Evolutionary conservation across 1,284 basidiomycete species (phyloP).

Genomic region (Ganoderma lucidum): DNA sequence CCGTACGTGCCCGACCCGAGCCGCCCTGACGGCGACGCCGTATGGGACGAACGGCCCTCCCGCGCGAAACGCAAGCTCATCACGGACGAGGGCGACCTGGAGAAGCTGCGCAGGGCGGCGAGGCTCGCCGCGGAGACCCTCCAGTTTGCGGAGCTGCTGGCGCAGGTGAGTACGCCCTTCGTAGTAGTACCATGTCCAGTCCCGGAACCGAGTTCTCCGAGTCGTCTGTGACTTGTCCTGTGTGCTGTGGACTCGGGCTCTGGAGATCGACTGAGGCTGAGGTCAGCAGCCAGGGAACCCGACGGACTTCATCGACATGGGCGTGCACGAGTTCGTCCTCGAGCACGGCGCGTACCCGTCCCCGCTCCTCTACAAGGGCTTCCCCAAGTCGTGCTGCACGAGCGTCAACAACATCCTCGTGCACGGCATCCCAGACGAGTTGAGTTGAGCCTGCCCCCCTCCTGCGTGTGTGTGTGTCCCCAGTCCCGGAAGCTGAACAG

Average conservation of each 20-base stretch:
- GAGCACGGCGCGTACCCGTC: conserved; percentile 85
- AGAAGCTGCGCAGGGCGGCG: conserved; percentile 64
- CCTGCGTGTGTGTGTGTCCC: neutral
- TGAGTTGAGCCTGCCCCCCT: conserved; percentile 14
- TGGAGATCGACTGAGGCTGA: neutral
- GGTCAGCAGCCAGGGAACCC: conserved; percentile 36
- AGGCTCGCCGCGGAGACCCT: conserved; percentile 69
- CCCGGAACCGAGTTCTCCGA: neutral
- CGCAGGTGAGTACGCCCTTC: conserved; percentile 54
- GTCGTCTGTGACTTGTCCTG: no score
- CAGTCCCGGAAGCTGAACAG: neutral
- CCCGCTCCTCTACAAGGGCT: conserved; percentile 83
- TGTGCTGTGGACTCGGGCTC: no score
- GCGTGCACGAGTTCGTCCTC: conserved; percentile 77
- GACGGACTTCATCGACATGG: conserved; percentile 76
- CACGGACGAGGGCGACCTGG: conserved; percentile 67
- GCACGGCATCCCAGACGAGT: conserved; percentile 92
- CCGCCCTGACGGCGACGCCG: conserved; percentile 19
- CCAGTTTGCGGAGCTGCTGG: conserved; percentile 61
- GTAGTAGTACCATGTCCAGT: no score
- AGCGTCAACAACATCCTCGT: conserved; percentile 87
- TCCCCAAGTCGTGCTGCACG: conserved; percentile 89
- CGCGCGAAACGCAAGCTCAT: conserved; percentile 52
- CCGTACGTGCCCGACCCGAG: conserved; percentile 56
- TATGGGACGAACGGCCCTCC: conserved; percentile 20